These are phyloP conservation scores for Termitomyces sp. DNA, from an alignment of 768 basidiomycete species.

Conservation along the genomic window DNA sequence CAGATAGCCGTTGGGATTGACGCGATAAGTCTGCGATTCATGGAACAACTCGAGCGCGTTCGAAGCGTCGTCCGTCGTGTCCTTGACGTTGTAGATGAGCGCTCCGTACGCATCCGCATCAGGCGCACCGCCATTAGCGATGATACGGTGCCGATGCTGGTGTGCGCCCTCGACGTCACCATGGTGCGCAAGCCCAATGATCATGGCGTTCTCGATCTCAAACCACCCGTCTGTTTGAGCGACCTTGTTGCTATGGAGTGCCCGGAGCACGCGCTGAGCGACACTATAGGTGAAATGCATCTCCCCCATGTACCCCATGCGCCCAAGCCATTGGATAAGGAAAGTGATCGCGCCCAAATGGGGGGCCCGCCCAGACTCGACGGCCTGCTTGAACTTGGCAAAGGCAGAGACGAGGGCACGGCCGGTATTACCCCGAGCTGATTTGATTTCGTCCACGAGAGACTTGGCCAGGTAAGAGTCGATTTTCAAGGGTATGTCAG, in stretches of 20 bases:
- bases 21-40: conserved; percentile 68
- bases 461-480: conserved; percentile 7
- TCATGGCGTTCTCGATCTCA: conserved; percentile 82
- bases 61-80: conserved; percentile 93
- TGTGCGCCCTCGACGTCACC: conserved; percentile 81
- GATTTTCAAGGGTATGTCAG: background rate
- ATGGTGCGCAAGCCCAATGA: conserved; percentile 78
- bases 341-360: conserved; percentile 47
- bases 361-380: conserved; percentile 46
- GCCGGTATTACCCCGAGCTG: background rate
- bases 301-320: conserved; percentile 54
- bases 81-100: conserved; percentile 81
- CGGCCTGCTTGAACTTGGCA: conserved; percentile 40
- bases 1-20: conserved; percentile 79
- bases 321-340: conserved; percentile 68
- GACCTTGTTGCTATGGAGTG: conserved; percentile 38
- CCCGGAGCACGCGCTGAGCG: conserved; percentile 57
- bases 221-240: conserved; percentile 66
- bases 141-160: conserved; percentile 71
- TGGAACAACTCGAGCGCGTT: conserved; percentile 83
- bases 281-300: conserved; percentile 63
- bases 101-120: conserved; percentile 91
- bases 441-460: conserved; percentile 2
- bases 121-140: conserved; percentile 74
- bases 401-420: conserved; percentile 40